Conservation (phyloP, 1,284 basidiomycete species). For the Tetrapyrgos nigripes region DNA sequence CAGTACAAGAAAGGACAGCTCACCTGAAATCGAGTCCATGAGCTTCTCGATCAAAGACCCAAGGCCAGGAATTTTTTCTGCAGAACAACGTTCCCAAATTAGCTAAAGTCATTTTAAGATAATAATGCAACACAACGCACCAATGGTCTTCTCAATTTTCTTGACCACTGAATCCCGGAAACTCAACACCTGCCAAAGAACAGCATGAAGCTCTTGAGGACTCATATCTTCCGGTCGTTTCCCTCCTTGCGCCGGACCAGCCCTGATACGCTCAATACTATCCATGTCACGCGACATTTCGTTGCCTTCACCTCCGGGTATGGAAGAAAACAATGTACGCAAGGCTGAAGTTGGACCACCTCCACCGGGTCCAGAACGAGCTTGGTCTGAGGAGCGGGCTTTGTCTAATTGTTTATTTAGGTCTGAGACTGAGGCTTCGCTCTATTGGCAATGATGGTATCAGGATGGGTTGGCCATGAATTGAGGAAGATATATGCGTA, state of each 20-base stretch:
- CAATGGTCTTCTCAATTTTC: conserved; percentile 84
- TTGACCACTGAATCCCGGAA: conserved; percentile 89
- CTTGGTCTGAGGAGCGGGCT: conserved; percentile 60
- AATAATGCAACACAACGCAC: not conserved
- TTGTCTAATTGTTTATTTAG: conserved; percentile 82
- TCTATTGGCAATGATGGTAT: conserved; percentile 17
- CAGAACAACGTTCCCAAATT: not conserved
- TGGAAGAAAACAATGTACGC: conserved; percentile 58
- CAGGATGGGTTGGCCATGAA: conserved; percentile 3
- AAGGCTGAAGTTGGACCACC: conserved; percentile 47
- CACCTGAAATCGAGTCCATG: conserved; percentile 74
- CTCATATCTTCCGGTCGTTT: conserved; percentile 82
- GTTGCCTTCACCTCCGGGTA: conserved; percentile 65
- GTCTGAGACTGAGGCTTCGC: conserved; percentile 88
- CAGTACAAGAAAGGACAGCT: conserved; percentile 17
- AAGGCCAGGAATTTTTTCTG: conserved; percentile 76
- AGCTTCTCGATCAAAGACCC: conserved; percentile 83
- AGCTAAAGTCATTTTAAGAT: not conserved
- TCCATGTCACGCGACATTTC: conserved; percentile 82
- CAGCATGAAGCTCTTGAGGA: conserved; percentile 86
- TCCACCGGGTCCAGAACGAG: conserved; percentile 45
- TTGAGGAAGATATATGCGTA: conserved; percentile 38
- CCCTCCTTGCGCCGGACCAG: conserved; percentile 55
- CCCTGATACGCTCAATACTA: conserved; percentile 73
- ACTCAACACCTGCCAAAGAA: conserved; percentile 86